phyloP scores from a whole-genome alignment of 495 filamentous ascomycete genomes.

The Daldinia decipiens region DNA sequence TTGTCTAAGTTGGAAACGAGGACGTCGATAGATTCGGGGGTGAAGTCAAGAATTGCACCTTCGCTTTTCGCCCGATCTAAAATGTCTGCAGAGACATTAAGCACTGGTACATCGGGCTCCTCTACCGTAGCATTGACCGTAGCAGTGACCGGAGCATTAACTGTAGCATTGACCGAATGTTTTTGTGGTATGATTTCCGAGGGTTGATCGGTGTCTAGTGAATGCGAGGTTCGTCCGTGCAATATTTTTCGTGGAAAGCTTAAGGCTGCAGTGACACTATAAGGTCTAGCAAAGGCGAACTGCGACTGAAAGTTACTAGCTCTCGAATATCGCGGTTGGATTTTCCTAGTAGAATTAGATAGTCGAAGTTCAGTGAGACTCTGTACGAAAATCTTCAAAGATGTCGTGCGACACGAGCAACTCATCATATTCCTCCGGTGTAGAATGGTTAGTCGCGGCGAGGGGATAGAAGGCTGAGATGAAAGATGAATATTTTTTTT shows the following conservation, averaged over 20 bases:
- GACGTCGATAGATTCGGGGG: constrained; percentile 47
- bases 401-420: constrained; percentile 59
- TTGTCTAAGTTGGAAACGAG: constrained; percentile 26
- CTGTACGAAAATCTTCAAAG: constrained; percentile 60
- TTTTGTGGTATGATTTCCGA: constrained; percentile 6
- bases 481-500: constrained; percentile 6
- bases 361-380: constrained; percentile 58
- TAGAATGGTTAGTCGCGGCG: background rate
- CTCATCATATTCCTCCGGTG: constrained; percentile 51
- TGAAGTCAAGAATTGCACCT: constrained; percentile 48
- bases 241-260: constrained; percentile 13
- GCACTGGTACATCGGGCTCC: background rate
- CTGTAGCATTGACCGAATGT: constrained; percentile 1
- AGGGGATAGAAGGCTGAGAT: constrained; percentile 1
- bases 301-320: constrained; percentile 6
- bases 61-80: constrained; percentile 29
- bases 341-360: constrained; percentile 25
- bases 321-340: constrained; percentile 23
- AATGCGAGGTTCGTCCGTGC: background rate
- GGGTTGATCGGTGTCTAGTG: background rate
- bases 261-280: constrained; percentile 23
- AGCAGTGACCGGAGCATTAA: too few species aligned
- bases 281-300: constrained; percentile 15
- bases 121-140: constrained; percentile 15
- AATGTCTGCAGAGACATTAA: constrained; percentile 14